Evolutionary conservation across 371 early-diverging fungal genomes (phyloP).

Genomic region (Syncephalis plumigaleata): DNA sequence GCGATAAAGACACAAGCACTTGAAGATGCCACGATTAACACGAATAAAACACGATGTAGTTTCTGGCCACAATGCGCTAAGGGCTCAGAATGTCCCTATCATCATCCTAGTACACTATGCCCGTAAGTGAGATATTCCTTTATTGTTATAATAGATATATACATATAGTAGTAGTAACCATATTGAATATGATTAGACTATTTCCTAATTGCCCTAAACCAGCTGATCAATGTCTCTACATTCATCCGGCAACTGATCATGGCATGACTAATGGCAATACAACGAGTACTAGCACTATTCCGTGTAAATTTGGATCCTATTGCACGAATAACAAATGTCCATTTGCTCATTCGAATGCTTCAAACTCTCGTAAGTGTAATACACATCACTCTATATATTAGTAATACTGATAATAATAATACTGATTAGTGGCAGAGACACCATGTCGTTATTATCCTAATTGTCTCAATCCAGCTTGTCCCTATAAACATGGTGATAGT

Average conservation of each 20-base stretch:
- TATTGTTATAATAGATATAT: no score
- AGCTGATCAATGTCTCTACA: conserved; percentile 26
- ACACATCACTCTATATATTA: no score
- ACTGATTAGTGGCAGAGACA: conserved; percentile 8
- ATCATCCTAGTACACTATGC: conserved; percentile 31
- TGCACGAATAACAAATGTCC: conserved; percentile 8
- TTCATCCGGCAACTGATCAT: conserved; percentile 23
- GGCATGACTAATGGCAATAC: conserved; percentile 12
- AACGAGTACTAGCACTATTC: conserved; percentile 8
- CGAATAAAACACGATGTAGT: conserved; percentile 16
- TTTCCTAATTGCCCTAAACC: conserved; percentile 31
- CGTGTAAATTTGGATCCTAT: conserved; percentile 14
- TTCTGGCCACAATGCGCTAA: conserved; percentile 36
- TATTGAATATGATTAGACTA: conserved; percentile 1
- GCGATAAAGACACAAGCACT: not conserved
- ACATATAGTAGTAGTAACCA: no score
- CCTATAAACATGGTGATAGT: conserved; percentile 29
- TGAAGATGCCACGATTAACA: not conserved
- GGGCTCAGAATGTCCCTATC: conserved; percentile 23
- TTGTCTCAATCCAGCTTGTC: conserved; percentile 38
- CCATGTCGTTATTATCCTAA: conserved; percentile 39
- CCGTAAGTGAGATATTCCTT: conserved; percentile 20
- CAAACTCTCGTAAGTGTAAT: conserved; percentile 1
- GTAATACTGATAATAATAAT: no score
- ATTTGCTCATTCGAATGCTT: conserved; percentile 8